Base-by-base conservation (phyloP, 768 basidiomycete species). In the Tylopilus subfusipes region DNA sequence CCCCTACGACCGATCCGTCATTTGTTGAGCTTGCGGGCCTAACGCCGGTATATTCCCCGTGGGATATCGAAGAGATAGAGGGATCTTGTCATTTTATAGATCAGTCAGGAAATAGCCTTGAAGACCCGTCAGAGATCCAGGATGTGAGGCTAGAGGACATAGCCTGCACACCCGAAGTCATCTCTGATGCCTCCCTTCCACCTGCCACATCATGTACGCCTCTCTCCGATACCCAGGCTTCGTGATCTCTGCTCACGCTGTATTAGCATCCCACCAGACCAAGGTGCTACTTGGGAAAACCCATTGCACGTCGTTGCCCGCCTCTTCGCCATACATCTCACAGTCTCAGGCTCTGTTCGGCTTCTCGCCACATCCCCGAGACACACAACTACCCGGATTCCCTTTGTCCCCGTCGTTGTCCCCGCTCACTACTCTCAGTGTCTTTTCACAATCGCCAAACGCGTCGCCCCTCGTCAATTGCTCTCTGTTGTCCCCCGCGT, bases 121-220 rank as follows among this genome's bases (percentile, higher is more conserved):
- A 63, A 13, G 63, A 64, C 10, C 33, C 48, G 0, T 57, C 48
- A 3, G 53, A 57, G 22, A 18, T 53, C 0, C 48, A 52, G 9
- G 40, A 54, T 0, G 4, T 64, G 13, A 55, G 57, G 55, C 59
- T 25, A 0, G 67, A 68, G 10, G 69, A 71, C 1, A 54, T 68
- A 0, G 67, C 60, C 0, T 67, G 63, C 4, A 36, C 55, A 0
- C 60, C 60, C 0, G 53, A 56, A 34, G 14, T 22, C 11, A 16
- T 24, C 4, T 24, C 39, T 1, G 44, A 55, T 8, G 8, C 39
- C 11, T 33, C 36, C 27, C 33, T 38, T 40, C 31, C 53, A 21
- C 9, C 11, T 24, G 9, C 30, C 30, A 6, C n/a, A 0, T 11
- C 44, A 16, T 25, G 5, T 12, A 40, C 9, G 0, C 30, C 18